Evolutionary conservation across 352 stramenopile genomes (phyloP), one percentile per base, ranked within the genome.

Genomic region (Phytophthora multivora): DNA sequence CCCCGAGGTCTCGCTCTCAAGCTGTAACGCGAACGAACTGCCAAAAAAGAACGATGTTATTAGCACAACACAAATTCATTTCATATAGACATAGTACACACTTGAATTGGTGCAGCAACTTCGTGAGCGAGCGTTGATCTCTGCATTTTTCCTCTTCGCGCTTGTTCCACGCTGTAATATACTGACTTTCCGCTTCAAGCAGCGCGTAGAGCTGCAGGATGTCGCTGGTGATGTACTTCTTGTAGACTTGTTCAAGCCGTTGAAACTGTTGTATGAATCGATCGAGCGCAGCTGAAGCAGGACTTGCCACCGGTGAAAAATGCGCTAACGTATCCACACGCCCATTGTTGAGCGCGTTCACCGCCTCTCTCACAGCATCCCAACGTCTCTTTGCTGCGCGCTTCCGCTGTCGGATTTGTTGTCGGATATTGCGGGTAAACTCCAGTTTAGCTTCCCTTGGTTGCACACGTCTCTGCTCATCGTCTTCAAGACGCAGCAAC

Each of bases 1-100:
- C 0, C 74, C 73, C 0, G 63, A 66, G 6, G 82, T 93, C 64
- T 92, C 83, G 35, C 74, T 83, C 48, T 86, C 71, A 5, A 92
- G 63, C 45, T 95, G 80, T 9, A 85, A 38, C 0, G 65, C 74
- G 63, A 95, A 95, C 40, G 67, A 69, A 51, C 78, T 89, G 30
- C 2, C 19, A 57, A 26, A 2, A 26, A 2, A 51, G 3, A 19
- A 13, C 36, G 13, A 53, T 51, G 63, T 42, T 19, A 28, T 33
- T 33, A 33, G 28, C 9, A 23, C 21, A 19, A 43, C 18, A 50
- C 10, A 13, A 15, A 6, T 35, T 2, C 8, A 33, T 33, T 33
- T 11, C 9, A 4, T n/a, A 43, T 8, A 18, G 5, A 10, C 10
- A 33, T 28, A 40, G 19, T 5, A 68, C 56, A 25, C 49, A 86